These are phyloP conservation scores for Pezicula carpinea DNA, from an alignment of 2,329 filamentous ascomycete genomes.

Conservation along the genomic window DNA sequence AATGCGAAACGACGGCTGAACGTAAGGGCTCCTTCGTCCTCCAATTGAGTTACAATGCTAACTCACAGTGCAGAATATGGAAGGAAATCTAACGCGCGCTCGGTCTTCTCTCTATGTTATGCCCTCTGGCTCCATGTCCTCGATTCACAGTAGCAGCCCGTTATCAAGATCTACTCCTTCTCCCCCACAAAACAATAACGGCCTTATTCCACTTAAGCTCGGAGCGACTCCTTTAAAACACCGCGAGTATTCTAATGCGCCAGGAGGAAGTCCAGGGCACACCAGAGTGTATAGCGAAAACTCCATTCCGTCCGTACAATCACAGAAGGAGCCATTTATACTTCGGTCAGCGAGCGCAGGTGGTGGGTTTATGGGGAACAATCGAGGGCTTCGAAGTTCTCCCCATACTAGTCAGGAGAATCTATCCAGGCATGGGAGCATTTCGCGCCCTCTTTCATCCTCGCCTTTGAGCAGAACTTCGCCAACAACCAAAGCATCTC, in stretches of 20 bases:
- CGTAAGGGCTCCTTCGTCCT: slow-evolving; percentile 46
- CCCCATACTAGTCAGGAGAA: slow-evolving; percentile 3
- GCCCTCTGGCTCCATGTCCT: slow-evolving; percentile 43
- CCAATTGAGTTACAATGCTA: background rate
- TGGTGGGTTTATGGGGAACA: slow-evolving; percentile 39
- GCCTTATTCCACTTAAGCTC: slow-evolving; percentile 12
- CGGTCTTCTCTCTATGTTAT: slow-evolving; percentile 59
- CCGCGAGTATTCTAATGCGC: slow-evolving; percentile 17
- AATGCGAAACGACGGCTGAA: slow-evolving; percentile 88
- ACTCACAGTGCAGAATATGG: slow-evolving; percentile 66
- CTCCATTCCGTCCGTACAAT: slow-evolving; percentile 39
- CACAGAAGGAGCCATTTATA: slow-evolving; percentile 37
- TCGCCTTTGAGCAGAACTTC: slow-evolving; percentile 6
- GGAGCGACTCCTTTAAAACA: slow-evolving; percentile 20
- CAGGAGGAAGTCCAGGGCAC: slow-evolving; percentile 42
- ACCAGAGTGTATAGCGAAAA: slow-evolving; percentile 59
- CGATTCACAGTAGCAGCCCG: slow-evolving; percentile 34
- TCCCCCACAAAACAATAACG: slow-evolving; percentile 17
- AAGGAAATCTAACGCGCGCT: slow-evolving; percentile 80
- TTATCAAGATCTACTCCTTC: slow-evolving; percentile 29
- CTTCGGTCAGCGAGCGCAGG: slow-evolving; percentile 62
- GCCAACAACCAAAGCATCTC: slow-evolving; percentile 16
- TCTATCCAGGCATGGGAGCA: background rate
- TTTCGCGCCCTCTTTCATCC: background rate
- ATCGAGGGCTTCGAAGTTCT: slow-evolving; percentile 19